A percentile compares a stretch with the other conserved stretches of the same genome.
These are phyloP conservation scores for Protomyces macrosporus DNA, from an alignment of 1,139 yeast genomes.

Conservation along the genomic window DNA sequence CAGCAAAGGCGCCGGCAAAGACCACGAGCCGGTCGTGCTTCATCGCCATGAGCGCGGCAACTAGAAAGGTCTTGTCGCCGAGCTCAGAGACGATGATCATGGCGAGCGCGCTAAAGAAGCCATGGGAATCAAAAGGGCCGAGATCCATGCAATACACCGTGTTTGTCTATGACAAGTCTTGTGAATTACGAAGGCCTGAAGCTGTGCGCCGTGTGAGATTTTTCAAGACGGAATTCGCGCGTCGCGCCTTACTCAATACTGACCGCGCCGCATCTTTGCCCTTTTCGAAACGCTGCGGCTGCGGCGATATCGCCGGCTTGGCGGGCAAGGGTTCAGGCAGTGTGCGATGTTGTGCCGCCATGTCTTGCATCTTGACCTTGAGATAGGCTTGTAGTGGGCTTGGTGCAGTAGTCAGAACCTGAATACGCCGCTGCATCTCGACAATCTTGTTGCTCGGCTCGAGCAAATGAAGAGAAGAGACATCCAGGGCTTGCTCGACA, in stretches of 20 bases:
- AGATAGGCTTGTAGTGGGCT: background rate
- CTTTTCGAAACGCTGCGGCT: background rate
- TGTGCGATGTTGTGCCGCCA: background rate
- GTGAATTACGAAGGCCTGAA: background rate
- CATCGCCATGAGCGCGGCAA: constrained; percentile 98
- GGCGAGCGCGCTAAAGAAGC: constrained; percentile 23
- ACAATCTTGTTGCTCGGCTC: background rate
- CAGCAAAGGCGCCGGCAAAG: constrained; percentile 79
- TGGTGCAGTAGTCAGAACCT: background rate
- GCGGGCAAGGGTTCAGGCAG: background rate
- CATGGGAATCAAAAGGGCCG: constrained; percentile 3
- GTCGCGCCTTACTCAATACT: background rate
- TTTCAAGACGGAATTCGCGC: background rate
- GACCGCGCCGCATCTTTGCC: background rate
- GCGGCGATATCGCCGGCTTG: background rate
- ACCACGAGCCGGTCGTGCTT: constrained; percentile 76
- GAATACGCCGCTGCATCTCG: background rate
- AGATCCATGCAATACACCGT: background rate
- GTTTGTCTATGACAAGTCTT: background rate
- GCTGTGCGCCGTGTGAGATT: background rate
- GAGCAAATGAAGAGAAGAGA: background rate
- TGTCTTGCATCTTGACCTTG: background rate
- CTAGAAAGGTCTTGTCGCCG: constrained; percentile 93
- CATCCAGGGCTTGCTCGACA: background rate
- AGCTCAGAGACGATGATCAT: constrained; percentile 93